Evolutionary conservation across 2,329 filamentous ascomycete species (phyloP), one percentile per base, ranked within the genome.

Genomic region (Pestalotiopsis sp.): DNA sequence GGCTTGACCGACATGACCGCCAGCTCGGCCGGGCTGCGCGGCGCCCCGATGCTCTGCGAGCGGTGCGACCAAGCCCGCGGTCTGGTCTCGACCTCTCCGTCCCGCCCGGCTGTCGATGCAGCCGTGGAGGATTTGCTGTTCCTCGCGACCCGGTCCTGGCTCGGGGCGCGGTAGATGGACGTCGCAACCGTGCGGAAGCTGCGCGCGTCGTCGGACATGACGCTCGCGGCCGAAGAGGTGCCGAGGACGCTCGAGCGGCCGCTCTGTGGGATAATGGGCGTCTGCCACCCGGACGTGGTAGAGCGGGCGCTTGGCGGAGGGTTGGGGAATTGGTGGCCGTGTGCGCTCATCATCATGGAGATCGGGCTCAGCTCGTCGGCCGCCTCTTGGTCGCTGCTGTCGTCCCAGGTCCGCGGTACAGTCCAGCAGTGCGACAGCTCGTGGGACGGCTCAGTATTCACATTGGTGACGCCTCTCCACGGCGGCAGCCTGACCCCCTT

Each of bases 361-460:
- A 75, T 71, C 1, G 75, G 74, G 38, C 75, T 74, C 0, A 69
- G 58, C 23, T 52, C n/a, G 12, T 57, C 62, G 3, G 73, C 73
- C 2, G 69, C 68, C 17, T 62, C 69, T 0, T 73, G 73, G 2
- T 69, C 70, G 20, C 66, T 63, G 9, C 59, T 67, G 23, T 57
- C 63, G 49, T 60, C 58, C 84, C 85, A 85, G 5, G 74, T 77
- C n/a, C 75, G 79, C 2, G 81, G 80, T 12, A 80, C 80, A 0
- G 77, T 69, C 86, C 86, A 88, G 77, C 86, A 88, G 72, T 88
- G 82, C 3, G 85, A 87, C 20, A 84, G 79, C 74, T 86, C 83
- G 70, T 88, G 86, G 9, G 79, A 74, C 0, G 82, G 81, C 68
- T 85, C 82, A 14, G 68, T 70, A 23, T 66, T 72, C 31, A 72